Base-by-base conservation (phyloP, 75 land plant genomes). In the Larix kaempferi region DNA sequence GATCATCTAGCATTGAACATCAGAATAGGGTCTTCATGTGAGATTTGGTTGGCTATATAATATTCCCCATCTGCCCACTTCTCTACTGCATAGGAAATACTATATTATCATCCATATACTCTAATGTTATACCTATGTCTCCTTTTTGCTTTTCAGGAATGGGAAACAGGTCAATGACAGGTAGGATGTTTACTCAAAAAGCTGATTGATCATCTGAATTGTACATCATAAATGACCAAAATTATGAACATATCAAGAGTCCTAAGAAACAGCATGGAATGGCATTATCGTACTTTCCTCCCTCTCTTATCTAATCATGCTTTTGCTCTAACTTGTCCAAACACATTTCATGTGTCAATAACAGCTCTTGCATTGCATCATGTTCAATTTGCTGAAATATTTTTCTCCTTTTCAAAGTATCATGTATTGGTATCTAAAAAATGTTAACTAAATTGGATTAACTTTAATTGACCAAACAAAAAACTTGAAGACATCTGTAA, bases 401-500 rank as follows among this genome's bases (percentile, higher is more conserved):
- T 3, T 63, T 27, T 49, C 10, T 27, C 61, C 11, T 15, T 27
- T 63, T 63, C 29, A 35, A 63, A 63, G 29, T 27, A 63, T 17
- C 3, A 63, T 29, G 66, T 29, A 62, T 22, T 29, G 6, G 66
- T 63, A 17, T 14, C 5, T 27, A 27, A 29, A 3, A 16, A 4
- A 63, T 63, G 16, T 4, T 16, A 27, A 13, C 35, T 63, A 16
- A 41, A 22, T 22, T 73, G 22, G 6, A 52, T 5, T 41, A 26
- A 63, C 8, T 27, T 63, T 63, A 27, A 63, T 63, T 63, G 0
- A 33, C 17, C 37, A 27, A 4, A 49, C 11, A 49, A 13, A 41
- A 41, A 41, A 6, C 56, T 73, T 73, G 59, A 73, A 73, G 27
- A 33, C 74, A 73, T 73, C 14, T 10, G 33, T 15, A 73, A 39